Base-by-base conservation (phyloP, 1,284 basidiomycete species). In the Irpex sp. region DNA sequence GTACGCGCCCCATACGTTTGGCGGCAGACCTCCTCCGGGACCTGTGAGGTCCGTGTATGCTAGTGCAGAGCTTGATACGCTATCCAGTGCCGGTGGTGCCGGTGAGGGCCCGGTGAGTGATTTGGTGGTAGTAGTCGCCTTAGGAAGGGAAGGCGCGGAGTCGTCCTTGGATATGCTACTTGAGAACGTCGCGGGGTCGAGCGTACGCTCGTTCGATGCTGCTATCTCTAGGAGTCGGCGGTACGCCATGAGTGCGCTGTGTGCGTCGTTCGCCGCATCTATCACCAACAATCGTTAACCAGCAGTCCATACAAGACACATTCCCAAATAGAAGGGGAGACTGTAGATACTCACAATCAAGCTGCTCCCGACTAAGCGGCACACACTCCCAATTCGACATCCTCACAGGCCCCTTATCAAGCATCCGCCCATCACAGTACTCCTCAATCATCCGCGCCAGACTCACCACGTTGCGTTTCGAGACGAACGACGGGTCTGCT, bases 241-340 rank as follows among this genome's bases (percentile, higher is more conserved):
- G 67, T 83, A 83, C 17, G 85, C 79, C 69, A 80, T 76, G 17
- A 87, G 66, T 0, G 79, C 79, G 58, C 79, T 81, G 67, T 88
- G 81, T 54, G 79, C 84, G 66, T 88, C 86, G 65, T 87, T 87
- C 0, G 86, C 85, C 0, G 86, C 85, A 65, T 87, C 85, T 87
- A 56, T 39, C 33, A 5, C 15, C 6, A 35, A 61, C n/a, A 8
- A 2, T 19, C 21, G n/a, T 36, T 21, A 61, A 19, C 50, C 13
- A 17, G 13, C 15, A 9, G 1, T 39, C 37, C 15, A 9, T 59
- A 47, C 26, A 8, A 47, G n/a, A n/a, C n/a, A n/a, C n/a, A n/a
- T n/a, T n/a, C n/a, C n/a, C n/a, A n/a, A n/a, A n/a, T n/a, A n/a
- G n/a, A n/a, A n/a, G n/a, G n/a, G n/a, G n/a, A n/a, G n/a, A n/a